phyloP scores from a whole-genome alignment of 805 yeast genomes.

The Metschnikowia noctiluminum region DNA sequence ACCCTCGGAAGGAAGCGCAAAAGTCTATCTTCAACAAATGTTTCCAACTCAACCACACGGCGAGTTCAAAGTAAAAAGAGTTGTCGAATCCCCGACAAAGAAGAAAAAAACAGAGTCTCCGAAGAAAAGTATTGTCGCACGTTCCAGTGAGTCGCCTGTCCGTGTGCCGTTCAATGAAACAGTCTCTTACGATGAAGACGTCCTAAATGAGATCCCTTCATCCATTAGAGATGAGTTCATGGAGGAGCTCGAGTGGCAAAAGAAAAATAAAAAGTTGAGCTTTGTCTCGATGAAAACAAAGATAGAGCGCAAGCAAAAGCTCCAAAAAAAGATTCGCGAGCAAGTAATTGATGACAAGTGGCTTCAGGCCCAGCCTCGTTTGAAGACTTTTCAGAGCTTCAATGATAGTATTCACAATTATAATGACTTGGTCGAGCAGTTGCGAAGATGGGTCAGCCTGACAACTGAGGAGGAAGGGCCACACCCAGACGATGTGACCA shows the following conservation, averaged over 20 bases:
- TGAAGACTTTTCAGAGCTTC: background rate
- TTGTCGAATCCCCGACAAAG: conserved; percentile 30
- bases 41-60: conserved; percentile 32
- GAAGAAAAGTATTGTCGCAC: conserved; percentile 4
- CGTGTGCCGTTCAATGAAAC: conserved; percentile 23
- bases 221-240: conserved; percentile 34
- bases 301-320: conserved; percentile 14
- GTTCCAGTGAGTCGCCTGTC: conserved; percentile 1
- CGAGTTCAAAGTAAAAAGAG: conserved; percentile 29
- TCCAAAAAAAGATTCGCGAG: conserved; percentile 3
- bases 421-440: conserved; percentile 9
- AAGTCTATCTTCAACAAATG: conserved; percentile 35
- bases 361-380: conserved; percentile 10
- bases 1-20: conserved; percentile 10
- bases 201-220: conserved; percentile 38
- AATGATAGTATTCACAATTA: background rate
- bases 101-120: conserved; percentile 20
- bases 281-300: conserved; percentile 28
- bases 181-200: conserved; percentile 33
- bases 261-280: conserved; percentile 24
- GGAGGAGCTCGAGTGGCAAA: conserved; percentile 32
- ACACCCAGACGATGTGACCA: conserved; percentile 15
- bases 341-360: conserved; percentile 10
- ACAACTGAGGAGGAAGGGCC: conserved; percentile 15
- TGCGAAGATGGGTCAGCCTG: conserved; percentile 13